These are phyloP conservation scores for Penicillium bialowiezense DNA, from an alignment of 495 filamentous ascomycete species.

Conservation along the genomic window DNA sequence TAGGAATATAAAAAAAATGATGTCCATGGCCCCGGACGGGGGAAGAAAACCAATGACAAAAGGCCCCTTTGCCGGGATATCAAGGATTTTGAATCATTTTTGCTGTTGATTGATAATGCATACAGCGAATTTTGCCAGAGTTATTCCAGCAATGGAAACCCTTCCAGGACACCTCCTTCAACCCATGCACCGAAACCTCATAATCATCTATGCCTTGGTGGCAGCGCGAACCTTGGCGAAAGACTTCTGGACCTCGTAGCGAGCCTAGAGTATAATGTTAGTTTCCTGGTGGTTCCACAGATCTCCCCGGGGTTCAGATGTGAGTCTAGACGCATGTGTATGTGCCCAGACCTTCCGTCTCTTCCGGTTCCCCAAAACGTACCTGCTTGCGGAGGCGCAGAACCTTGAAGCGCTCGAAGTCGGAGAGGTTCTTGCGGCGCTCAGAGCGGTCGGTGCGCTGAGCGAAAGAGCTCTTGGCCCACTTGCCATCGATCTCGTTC, in stretches of 20 bases:
- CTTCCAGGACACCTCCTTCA: constrained; percentile 48
- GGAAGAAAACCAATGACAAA: constrained; percentile 24
- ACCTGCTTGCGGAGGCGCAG: constrained; percentile 96
- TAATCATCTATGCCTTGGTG: constrained; percentile 50
- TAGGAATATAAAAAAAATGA: constrained; percentile 17
- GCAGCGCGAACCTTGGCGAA: constrained; percentile 69
- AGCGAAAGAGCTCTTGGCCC: constrained; percentile 81
- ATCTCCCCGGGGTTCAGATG: neutral
- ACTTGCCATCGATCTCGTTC: constrained; percentile 84
- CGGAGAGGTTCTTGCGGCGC: constrained; percentile 85
- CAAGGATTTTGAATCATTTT: constrained; percentile 51
- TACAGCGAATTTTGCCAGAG: constrained; percentile 46
- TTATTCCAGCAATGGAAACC: constrained; percentile 47
- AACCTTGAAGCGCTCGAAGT: constrained; percentile 99
- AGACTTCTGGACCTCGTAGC: constrained; percentile 94
- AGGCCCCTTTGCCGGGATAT: constrained; percentile 41
- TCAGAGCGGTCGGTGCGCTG: constrained; percentile 80
- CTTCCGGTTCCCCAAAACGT: constrained; percentile 27
- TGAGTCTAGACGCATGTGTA: constrained; percentile 3
- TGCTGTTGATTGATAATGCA: constrained; percentile 48
- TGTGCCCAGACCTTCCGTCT: neutral
- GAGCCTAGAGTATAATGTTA: constrained; percentile 50
- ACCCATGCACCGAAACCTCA: constrained; percentile 49
- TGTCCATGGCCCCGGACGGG: constrained; percentile 21
- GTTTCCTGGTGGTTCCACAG: constrained; percentile 1